Base-by-base conservation (phyloP, 352 stramenopile species). In the Phytophthora quininea region DNA sequence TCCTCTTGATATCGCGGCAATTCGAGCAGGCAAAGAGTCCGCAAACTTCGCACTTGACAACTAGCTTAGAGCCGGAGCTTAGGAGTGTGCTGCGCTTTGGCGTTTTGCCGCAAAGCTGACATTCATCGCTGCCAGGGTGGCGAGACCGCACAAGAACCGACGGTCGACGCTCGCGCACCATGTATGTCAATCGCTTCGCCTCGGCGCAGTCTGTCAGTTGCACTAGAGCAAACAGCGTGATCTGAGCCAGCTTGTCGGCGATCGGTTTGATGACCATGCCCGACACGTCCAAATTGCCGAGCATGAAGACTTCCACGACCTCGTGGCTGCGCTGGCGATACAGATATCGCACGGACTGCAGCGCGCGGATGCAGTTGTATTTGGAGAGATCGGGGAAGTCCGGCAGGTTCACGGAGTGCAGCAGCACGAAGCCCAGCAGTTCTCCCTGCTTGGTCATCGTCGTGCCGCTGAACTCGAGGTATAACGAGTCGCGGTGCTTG, bases 241-340 rank as follows among this genome's bases (percentile, higher is more conserved):
- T 71, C 14, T 74, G 57, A 11, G 70, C 66, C 19, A 86, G 49
- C 33, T 73, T 69, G 27, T 77, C 54, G 0, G 64, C 71, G 37
- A 88, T 69, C 0, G 71, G 69, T 2, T 61, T 63, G 49, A 79
- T 68, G n/a, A 86, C 68, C 15, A 77, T 74, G 5, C 77, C 74
- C 0, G 69, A 66, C 10, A 82, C 58, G 27, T 76, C 67, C 30
- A 82, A 19, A 12, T 77, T 74, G 14, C 77, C 79, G 11, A 79
- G 69, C 76, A 84, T 82, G 53, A 86, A 88, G 40, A 88, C 76
- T 32, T 88, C 74, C 11, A 88, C 64, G 29, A 82, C 54, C 30
- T 74, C 78, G 19, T 77, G 64, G 24, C 58, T 69, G 51, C 77
- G 79, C 51, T 88, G 79, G 9, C 76, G 74, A 32, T 86, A 73